Percentiles rank a stretch among this genome's conserved stretches.
Evolutionary conservation across 1,284 basidiomycete species (phyloP).

Genomic region (Microbotryomycetes sp.): DNA sequence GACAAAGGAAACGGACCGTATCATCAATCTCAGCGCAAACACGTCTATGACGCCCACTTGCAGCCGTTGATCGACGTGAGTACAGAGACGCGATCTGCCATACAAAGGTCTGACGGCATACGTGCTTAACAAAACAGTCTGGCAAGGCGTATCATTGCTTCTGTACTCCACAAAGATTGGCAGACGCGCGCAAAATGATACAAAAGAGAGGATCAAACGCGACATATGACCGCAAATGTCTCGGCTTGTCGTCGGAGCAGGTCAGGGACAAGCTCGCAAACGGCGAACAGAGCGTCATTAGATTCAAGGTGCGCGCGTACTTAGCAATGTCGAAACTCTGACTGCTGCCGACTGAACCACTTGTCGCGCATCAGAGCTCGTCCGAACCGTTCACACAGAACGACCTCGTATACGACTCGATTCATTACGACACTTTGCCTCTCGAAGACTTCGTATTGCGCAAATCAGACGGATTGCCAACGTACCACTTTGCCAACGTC

Average conservation of each 20-base stretch:
- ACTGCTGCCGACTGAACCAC: constrained; percentile 36
- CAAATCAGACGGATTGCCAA: constrained; percentile 88
- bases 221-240: constrained; percentile 77
- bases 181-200: constrained; percentile 58
- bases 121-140: constrained; percentile 35
- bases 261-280: constrained; percentile 62
- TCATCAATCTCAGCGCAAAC: constrained; percentile 78
- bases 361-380: constrained; percentile 13
- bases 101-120: too few species aligned
- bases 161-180: constrained; percentile 64
- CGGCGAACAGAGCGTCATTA: constrained; percentile 71
- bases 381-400: constrained; percentile 26
- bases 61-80: constrained; percentile 65
- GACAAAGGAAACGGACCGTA: constrained; percentile 69
- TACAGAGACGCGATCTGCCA: too few species aligned
- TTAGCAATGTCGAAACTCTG: not conserved
- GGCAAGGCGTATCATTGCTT: constrained; percentile 94
- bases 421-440: constrained; percentile 50
- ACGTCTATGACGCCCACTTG: constrained; percentile 70
- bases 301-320: constrained; percentile 63
- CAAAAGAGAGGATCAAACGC: constrained; percentile 62
- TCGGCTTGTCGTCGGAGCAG: constrained; percentile 78
- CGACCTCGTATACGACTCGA: constrained; percentile 68
- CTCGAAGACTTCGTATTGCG: constrained; percentile 85
- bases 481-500: constrained; percentile 92